Evolutionary conservation across 805 yeast genomes (phyloP).

Genomic region (Starmerella bacillaris): DNA sequence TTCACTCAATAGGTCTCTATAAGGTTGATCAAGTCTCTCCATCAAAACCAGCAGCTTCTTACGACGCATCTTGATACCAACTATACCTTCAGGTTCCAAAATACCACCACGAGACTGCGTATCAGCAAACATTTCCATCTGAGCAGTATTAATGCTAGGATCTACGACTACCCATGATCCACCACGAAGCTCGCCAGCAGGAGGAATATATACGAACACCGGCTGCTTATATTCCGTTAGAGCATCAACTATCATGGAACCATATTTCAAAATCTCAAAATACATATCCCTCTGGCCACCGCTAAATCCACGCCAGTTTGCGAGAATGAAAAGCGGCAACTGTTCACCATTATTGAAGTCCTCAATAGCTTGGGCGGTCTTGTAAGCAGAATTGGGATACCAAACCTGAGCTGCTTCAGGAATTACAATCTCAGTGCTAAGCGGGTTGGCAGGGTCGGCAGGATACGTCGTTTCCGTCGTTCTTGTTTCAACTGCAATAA

Average conservation of each 20-base stretch:
- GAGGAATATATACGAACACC: slow-evolving; percentile 90
- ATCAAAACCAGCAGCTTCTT: slow-evolving; percentile 81
- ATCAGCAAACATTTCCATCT: slow-evolving; percentile 99
- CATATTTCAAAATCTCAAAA: slow-evolving; percentile 92
- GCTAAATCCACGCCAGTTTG: slow-evolving; percentile 99
- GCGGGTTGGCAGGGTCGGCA: slow-evolving; percentile 98
- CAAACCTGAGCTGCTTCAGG: slow-evolving; percentile 99
- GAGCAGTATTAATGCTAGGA: slow-evolving; percentile 87
- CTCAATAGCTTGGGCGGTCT: slow-evolving; percentile 95
- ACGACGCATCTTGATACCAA: slow-evolving; percentile 91
- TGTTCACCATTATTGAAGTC: slow-evolving; percentile 98
- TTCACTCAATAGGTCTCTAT: slow-evolving; percentile 42
- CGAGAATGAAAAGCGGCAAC: slow-evolving; percentile 89
- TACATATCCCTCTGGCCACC: slow-evolving; percentile 99
- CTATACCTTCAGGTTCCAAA: slow-evolving; percentile 97
- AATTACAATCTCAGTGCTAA: slow-evolving; percentile 65
- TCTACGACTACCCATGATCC: slow-evolving; percentile 99
- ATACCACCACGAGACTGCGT: slow-evolving; percentile 93
- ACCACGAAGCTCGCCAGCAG: slow-evolving; percentile 96
- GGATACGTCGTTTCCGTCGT: slow-evolving; percentile 78
- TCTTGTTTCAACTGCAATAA: slow-evolving; percentile 88
- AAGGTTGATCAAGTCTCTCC: slow-evolving; percentile 69
- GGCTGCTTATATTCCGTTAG: slow-evolving; percentile 93
- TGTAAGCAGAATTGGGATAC: slow-evolving; percentile 98
- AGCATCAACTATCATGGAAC: slow-evolving; percentile 93